Evolutionary conservation across 768 basidiomycete genomes (phyloP).

Genomic region (Auriscalpium orientale): DNA sequence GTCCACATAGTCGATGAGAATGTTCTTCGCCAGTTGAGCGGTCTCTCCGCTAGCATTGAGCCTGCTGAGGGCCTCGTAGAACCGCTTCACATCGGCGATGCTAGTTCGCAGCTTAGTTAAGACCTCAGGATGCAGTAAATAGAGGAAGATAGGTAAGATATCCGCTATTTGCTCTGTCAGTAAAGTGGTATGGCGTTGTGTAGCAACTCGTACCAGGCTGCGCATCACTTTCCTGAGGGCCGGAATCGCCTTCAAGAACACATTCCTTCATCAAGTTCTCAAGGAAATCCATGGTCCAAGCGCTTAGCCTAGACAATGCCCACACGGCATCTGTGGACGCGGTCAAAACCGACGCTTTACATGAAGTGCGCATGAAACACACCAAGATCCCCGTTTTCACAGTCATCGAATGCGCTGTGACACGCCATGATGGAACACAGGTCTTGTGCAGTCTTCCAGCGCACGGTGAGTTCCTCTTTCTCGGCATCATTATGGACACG

Average conservation of each 20-base stretch:
- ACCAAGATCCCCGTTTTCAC: constrained; percentile 61
- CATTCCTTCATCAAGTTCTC: constrained; percentile 56
- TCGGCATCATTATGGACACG: constrained; percentile 26
- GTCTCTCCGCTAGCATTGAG: constrained; percentile 53
- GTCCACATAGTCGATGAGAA: constrained; percentile 55
- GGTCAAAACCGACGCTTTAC: neutral
- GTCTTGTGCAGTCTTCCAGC: constrained; percentile 61
- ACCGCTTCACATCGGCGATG: constrained; percentile 49
- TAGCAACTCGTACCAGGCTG: too few species aligned
- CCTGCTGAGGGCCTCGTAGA: constrained; percentile 44
- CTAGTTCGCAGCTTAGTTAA: constrained; percentile 43
- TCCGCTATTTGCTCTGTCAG: too few species aligned
- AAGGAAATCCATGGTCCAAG: constrained; percentile 54
- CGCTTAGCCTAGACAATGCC: constrained; percentile 57
- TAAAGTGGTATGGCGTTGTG: too few species aligned
- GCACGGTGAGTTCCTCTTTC: constrained; percentile 32
- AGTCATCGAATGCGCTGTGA: constrained; percentile 59
- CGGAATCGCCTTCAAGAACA: constrained; percentile 26
- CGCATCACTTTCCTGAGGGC: neutral
- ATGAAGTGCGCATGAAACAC: constrained; percentile 2
- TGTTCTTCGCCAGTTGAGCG: constrained; percentile 54
- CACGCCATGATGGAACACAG: constrained; percentile 57
- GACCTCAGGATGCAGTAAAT: constrained; percentile 55
- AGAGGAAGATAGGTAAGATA: constrained; percentile 41
- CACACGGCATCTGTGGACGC: constrained; percentile 52